Conservation (phyloP, 306 rosid genomes). For the Quercus robur region DNA sequence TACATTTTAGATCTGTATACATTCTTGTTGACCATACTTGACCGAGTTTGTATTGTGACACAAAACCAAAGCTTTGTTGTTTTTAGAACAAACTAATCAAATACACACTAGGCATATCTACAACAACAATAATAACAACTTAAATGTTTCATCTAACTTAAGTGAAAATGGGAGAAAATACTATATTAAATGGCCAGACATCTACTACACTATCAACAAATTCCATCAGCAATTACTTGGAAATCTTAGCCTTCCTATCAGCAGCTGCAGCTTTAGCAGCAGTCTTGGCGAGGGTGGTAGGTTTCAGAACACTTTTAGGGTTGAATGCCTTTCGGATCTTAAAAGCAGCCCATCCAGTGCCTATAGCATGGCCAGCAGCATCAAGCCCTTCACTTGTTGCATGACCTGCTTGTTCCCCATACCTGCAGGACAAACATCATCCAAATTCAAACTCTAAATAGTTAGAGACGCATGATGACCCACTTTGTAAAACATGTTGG, state of each 20-base stretch:
- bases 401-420: constrained; percentile 84
- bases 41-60: not conserved
- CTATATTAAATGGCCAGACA: constrained; percentile 1
- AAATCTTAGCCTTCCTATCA: constrained; percentile 45
- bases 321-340: constrained; percentile 80
- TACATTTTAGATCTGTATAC: too few relatives aligned
- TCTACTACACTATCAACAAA: constrained; percentile 9
- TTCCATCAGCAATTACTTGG: constrained; percentile 39
- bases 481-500: not conserved
- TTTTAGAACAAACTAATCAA: not conserved
- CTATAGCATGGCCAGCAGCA: constrained; percentile 92
- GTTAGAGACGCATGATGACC: constrained; percentile 9
- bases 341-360: constrained; percentile 82
- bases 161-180: not conserved
- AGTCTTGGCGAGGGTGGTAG: constrained; percentile 65
- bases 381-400: constrained; percentile 76
- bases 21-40: not conserved
- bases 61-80: not conserved
- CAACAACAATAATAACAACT: not conserved
- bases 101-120: not conserved
- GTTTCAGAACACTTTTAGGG: constrained; percentile 71
- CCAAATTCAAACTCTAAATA: constrained; percentile 11
- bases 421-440: constrained; percentile 49
- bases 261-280: constrained; percentile 71
- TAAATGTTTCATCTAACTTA: not conserved